Base-by-base conservation (phyloP, 139 green algal species). In the Nannochloris sp. region DNA sequence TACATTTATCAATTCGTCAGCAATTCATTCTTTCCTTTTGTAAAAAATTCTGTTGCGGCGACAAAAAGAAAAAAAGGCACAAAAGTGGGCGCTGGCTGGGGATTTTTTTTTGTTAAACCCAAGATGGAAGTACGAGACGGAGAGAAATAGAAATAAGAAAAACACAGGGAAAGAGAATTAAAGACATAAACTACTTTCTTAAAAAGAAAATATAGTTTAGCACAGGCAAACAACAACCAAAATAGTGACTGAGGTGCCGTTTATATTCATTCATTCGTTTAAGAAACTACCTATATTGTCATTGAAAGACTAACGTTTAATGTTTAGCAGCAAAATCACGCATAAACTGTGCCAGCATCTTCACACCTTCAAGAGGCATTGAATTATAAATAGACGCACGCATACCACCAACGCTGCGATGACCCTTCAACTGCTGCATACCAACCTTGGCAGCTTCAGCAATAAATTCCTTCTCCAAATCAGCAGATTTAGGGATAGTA, bases 331-430 rank as follows among this genome's bases (percentile, higher is more conserved):
- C 73, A 79, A 95, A 93, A 10, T 88, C 79, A 67, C 88, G 84
- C 95, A 99, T 99, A 76, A 97, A 96, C 4, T 66, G 58, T 0
- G 79, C 91, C 39, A 99, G 81, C 45, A 67, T 55, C 73, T 95
- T 37, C 15, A 96, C 85, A 27, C 90, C 95, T 64, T 93, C 90
- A 10, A 85, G 15, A 2, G 95, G 95, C 95, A 99, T 98, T 34
- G 90, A 89, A 72, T 99, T 99, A 83, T 99, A 99, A 66, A 99
- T 97, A 48, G 86, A 96, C 2, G 94, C 95, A 27, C 95, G 85
- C 91, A 99, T 96, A 72, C 95, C 95, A 29, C 95, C 95, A 31
- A 99, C 95, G 51, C 82, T 95, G 35, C 95, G 82, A 80, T 99
- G 95, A 0, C 95, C 95, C 83, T 99, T 99, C 29, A 99, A 81